These are phyloP conservation scores for Fusarium armeniacum DNA, from an alignment of 2,329 filamentous ascomycete species.

Conservation along the genomic window DNA sequence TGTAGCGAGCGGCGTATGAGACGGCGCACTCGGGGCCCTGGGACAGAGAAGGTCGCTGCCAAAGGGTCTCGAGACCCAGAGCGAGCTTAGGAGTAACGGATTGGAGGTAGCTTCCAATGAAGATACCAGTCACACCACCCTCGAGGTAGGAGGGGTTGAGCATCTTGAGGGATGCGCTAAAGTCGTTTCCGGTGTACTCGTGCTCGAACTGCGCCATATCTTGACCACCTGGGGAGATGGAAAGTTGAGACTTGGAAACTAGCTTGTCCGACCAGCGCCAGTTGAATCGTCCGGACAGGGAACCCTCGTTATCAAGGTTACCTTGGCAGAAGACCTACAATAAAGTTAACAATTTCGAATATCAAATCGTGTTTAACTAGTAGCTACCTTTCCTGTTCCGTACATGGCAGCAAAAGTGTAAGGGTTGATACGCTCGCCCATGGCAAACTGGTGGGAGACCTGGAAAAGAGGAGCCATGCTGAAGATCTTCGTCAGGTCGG, in stretches of 20 bases:
- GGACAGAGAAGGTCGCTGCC: slow-evolving; percentile 87
- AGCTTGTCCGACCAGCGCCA: slow-evolving; percentile 86
- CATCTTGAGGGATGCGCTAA: slow-evolving; percentile 91
- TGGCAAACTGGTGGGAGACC: slow-evolving; percentile 95
- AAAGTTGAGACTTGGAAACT: slow-evolving; percentile 88
- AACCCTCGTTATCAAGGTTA: slow-evolving; percentile 92
- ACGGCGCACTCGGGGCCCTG: slow-evolving; percentile 91
- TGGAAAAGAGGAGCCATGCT: slow-evolving; percentile 95
- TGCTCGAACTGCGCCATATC: slow-evolving; percentile 95
- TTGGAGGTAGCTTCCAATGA: slow-evolving; percentile 95
- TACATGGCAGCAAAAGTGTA: slow-evolving; percentile 96
- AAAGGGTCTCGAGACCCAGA: slow-evolving; percentile 91
- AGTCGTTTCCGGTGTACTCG: slow-evolving; percentile 94
- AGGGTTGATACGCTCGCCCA: slow-evolving; percentile 92
- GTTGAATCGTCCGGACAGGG: slow-evolving; percentile 91
- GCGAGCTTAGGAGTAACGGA: slow-evolving; percentile 88
- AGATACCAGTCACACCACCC: slow-evolving; percentile 93
- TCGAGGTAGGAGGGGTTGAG: slow-evolving; percentile 96
- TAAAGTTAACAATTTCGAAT: slow-evolving; percentile 36
- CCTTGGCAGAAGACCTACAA: slow-evolving; percentile 92
- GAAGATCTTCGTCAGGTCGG: slow-evolving; percentile 96
- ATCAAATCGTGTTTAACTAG: slow-evolving; percentile 15
- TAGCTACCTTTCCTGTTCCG: slow-evolving; percentile 85
- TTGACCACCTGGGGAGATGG: slow-evolving; percentile 84
- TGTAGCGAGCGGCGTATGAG: slow-evolving; percentile 93